Evolutionary conservation across 495 filamentous ascomycete genomes (phyloP), one percentile per base, ranked within the genome.

Genomic region (Aspergillus incahuasiensis): DNA sequence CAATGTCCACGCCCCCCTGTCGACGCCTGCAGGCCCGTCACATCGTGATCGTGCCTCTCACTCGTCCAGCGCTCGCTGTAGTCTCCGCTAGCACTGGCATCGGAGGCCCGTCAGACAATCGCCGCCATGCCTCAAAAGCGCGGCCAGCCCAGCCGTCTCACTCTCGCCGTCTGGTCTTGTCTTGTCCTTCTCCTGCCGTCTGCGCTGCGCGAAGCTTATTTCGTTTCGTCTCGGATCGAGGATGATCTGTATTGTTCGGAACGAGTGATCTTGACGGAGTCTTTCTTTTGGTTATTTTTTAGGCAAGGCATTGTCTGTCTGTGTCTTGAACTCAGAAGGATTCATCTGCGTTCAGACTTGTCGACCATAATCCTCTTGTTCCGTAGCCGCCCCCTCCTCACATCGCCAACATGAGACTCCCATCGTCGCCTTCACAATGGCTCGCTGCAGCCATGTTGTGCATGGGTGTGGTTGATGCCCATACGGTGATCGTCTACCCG

Each of bases 401-500:
- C n/a, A 22, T 5, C 9, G 5, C 21, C 62, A 68, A 56, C 46
- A 69, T 74, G 68, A 49, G 45, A 40, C 28, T 52, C 45, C 60
- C 54, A 60, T 55, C 58, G 52, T 73, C 75, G 47, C 75, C 78
- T 73, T 68, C 78, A 62, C 67, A 74, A 62, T 73, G 82, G 71
- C 67, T 72, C 52, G 64, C 76, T 58, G 63, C 80, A 48, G 71
- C 79, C 42, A 63, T 87, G 48, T 62, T 84, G 22, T 68, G 75
- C 40, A 65, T 74, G 20, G 60, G 77, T 35, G 58, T 85, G 61
- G 83, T 79, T 28, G 75, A 84, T 18, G 88, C 94, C 42, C 94
- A 99, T 69, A 94, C 83, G 13, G 77, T 96, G 66, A 88, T 97
- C 72, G 86, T 86, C 57, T 99, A 97, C 65, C 95, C 95, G 1